These are phyloP conservation scores for Thecamonas trahens DNA, from an alignment of 78 protist genomes.

Conservation along the genomic window DNA sequence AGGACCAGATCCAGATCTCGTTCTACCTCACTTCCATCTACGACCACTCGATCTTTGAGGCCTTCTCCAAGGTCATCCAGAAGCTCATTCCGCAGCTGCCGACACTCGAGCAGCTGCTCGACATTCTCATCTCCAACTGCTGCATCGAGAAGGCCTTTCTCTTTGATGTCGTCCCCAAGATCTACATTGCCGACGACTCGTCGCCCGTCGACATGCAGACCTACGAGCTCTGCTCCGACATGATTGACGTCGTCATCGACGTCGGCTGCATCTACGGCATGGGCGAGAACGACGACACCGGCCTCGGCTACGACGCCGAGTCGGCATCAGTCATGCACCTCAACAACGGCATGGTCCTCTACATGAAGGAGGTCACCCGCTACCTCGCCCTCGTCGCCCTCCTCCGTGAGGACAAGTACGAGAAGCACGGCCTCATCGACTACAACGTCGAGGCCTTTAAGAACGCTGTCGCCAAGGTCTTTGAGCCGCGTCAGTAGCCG, in stretches of 20 bases:
- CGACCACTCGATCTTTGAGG: conserved; percentile 94
- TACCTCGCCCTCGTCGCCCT: conserved; percentile 77
- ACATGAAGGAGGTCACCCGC: conserved; percentile 58
- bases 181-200: conserved; percentile 91
- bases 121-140: conserved; percentile 76
- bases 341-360: conserved; percentile 59
- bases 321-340: conserved; percentile 57
- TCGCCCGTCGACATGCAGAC: conserved; percentile 85
- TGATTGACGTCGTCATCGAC: conserved; percentile 93
- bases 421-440: conserved; percentile 79
- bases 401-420: conserved; percentile 57
- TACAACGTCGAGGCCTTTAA: conserved; percentile 69
- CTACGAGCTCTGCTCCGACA: conserved; percentile 89
- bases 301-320: conserved; percentile 46
- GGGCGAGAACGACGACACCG: conserved; percentile 42
- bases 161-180: conserved; percentile 86
- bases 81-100: conserved; percentile 89
- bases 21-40: conserved; percentile 91
- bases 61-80: conserved; percentile 90
- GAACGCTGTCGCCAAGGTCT: conserved; percentile 43
- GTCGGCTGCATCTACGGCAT: conserved; percentile 89
- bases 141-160: conserved; percentile 92
- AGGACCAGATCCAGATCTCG: conserved; percentile 48
- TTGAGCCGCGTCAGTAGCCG: too few relatives aligned
- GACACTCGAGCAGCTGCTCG: conserved; percentile 82